Percentiles rank a stretch among this genome's conserved stretches.
Evolutionary conservation across 1,139 yeast genomes (phyloP).

Genomic region (Pichia cactophila): DNA sequence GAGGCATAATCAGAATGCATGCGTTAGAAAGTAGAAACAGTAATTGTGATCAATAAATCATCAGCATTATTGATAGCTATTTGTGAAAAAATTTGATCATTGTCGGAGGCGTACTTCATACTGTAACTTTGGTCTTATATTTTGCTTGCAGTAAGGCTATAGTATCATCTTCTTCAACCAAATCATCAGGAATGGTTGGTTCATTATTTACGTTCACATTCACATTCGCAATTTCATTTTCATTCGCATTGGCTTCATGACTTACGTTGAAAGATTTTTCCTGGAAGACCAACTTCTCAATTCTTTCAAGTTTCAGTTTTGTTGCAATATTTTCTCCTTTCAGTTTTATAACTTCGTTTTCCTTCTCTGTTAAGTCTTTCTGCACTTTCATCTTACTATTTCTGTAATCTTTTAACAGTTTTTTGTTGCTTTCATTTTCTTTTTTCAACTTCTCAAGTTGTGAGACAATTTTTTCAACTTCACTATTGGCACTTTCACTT

Average conservation of each 20-base stretch:
- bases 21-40: too few species aligned
- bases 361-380: conserved; percentile 3
- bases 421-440: conserved; percentile 2
- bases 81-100: too few species aligned
- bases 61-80: too few species aligned
- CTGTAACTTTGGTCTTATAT: conserved; percentile 4
- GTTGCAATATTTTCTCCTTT: conserved; percentile 17
- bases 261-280: not conserved
- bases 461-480: not conserved
- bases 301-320: conserved; percentile 14
- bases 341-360: conserved; percentile 14
- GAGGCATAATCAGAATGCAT: too few species aligned
- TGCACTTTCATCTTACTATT: conserved; percentile 1
- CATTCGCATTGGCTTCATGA: not conserved
- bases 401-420: conserved; percentile 4
- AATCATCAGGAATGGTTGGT: not conserved
- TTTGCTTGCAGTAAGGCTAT: conserved; percentile 8
- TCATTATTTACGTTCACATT: too few species aligned
- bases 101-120: not conserved
- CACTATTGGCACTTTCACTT: not conserved
- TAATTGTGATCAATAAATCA: too few species aligned
- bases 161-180: conserved; percentile 6
- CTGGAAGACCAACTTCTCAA: conserved; percentile 9
- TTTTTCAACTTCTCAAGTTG: not conserved
- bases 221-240: not conserved